Conservation (phyloP, 2,329 filamentous ascomycete species). For the Aspergillus viridinutans region DNA sequence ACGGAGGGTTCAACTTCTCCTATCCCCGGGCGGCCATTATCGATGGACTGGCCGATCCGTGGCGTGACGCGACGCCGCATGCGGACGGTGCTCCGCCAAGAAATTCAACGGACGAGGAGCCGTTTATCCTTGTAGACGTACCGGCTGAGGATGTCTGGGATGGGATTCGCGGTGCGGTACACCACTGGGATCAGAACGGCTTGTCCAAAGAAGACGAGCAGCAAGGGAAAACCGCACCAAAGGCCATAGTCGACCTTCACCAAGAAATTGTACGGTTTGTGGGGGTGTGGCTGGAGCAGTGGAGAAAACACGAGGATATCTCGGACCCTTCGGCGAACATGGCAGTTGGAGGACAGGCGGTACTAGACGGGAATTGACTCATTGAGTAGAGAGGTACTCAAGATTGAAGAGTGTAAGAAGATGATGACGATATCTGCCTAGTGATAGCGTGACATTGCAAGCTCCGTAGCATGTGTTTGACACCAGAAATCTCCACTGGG, state of each 20-base stretch:
- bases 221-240: slow-evolving; percentile 54
- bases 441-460: neutral
- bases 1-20: slow-evolving; percentile 67
- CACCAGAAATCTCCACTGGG: neutral
- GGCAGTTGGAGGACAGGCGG: neutral
- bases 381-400: neutral
- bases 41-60: slow-evolving; percentile 75
- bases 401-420: no score
- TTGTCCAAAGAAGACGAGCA: slow-evolving; percentile 15
- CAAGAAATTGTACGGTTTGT: slow-evolving; percentile 58
- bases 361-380: neutral
- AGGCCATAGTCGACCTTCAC: slow-evolving; percentile 53
- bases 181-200: slow-evolving; percentile 57
- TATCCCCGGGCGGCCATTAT: slow-evolving; percentile 73
- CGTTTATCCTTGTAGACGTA: slow-evolving; percentile 62
- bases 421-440: neutral
- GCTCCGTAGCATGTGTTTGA: neutral
- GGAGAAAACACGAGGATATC: slow-evolving; percentile 26
- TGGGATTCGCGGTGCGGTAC: slow-evolving; percentile 57
- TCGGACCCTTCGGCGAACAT: neutral
- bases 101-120: slow-evolving; percentile 59
- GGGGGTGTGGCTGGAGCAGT: slow-evolving; percentile 63
- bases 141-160: slow-evolving; percentile 17
- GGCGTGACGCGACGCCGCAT: slow-evolving; percentile 70
- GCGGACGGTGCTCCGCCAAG: slow-evolving; percentile 57